A percentile compares a stretch with the other conserved stretches of the same genome.
These are phyloP conservation scores for Aspergillus hiratsukae DNA, from an alignment of 2,329 filamentous ascomycete species.

Conservation along the genomic window DNA sequence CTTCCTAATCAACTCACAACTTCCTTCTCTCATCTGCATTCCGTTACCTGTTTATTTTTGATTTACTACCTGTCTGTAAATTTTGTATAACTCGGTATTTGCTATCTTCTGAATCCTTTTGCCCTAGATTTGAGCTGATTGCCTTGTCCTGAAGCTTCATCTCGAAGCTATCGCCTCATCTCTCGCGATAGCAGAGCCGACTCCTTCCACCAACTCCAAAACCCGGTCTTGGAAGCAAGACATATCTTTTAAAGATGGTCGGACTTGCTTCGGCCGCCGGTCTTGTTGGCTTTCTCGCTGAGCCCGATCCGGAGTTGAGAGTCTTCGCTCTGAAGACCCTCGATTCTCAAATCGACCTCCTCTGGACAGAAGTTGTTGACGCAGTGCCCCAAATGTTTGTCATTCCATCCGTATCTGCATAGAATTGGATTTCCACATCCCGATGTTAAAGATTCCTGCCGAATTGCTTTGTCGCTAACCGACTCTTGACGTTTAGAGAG, in stretches of 20 bases:
- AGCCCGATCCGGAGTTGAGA: conserved; percentile 90
- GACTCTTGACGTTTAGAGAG: conserved; percentile 58
- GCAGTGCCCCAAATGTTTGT: conserved; percentile 89
- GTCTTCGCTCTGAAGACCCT: conserved; percentile 91
- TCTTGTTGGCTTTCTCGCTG: conserved; percentile 89
- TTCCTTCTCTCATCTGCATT: conserved; percentile 16
- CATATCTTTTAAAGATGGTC: conserved; percentile 61
- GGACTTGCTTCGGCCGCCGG: conserved; percentile 91
- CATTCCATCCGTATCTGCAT: neutral
- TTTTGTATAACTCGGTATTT: conserved; percentile 18
- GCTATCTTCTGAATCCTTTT: conserved; percentile 9
- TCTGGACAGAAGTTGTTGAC: conserved; percentile 96
- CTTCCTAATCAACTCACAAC: conserved; percentile 12
- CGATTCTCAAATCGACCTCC: conserved; percentile 92
- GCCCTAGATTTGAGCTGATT: conserved; percentile 15
- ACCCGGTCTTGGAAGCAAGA: conserved; percentile 9
- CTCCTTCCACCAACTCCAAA: conserved; percentile 7
- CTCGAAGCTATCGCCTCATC: conserved; percentile 30
- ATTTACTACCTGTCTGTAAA: conserved; percentile 16
- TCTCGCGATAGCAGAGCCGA: conserved; percentile 20
- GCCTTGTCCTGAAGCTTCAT: conserved; percentile 22
- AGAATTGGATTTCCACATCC: neutral
- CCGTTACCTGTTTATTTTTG: conserved; percentile 20
- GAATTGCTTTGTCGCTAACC: conserved; percentile 9
- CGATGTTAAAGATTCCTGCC: neutral